Conservation (phyloP, 2,329 filamentous ascomycete species). For the Aspergillus sp. region DNA sequence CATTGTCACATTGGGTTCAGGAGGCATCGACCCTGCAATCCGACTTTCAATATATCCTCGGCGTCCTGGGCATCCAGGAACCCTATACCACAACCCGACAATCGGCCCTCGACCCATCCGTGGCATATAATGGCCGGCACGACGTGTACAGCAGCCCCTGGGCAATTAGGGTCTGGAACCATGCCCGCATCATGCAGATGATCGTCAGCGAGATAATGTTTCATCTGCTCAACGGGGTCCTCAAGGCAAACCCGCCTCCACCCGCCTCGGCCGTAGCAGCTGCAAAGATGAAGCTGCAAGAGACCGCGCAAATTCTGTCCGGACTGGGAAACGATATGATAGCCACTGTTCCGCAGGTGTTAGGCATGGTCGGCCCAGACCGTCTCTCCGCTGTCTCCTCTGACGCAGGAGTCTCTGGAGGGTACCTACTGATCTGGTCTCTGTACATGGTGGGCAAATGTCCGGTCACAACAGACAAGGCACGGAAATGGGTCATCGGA, state of each 20-base stretch:
- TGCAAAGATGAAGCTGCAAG: slow-evolving; percentile 1
- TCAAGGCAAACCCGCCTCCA: background rate
- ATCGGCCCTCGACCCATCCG: background rate
- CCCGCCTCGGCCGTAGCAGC: background rate
- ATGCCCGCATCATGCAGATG: slow-evolving; percentile 19
- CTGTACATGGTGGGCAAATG: slow-evolving; percentile 19
- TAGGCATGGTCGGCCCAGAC: slow-evolving; percentile 13
- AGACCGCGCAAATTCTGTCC: slow-evolving; percentile 12
- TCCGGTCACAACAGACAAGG: background rate
- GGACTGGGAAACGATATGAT: slow-evolving; percentile 19
- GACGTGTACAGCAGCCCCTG: slow-evolving; percentile 17
- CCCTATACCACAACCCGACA: slow-evolving; percentile 10
- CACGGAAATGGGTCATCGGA: slow-evolving; percentile 18
- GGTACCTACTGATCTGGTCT: slow-evolving; percentile 19
- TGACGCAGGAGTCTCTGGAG: slow-evolving; percentile 12
- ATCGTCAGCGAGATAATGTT: slow-evolving; percentile 19
- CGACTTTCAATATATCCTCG: slow-evolving; percentile 5
- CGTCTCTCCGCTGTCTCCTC: background rate
- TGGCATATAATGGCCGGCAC: slow-evolving; percentile 16
- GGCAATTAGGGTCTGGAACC: slow-evolving; percentile 26
- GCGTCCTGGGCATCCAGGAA: slow-evolving; percentile 10
- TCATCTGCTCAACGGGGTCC: slow-evolving; percentile 15
- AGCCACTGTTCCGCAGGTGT: slow-evolving; percentile 21
- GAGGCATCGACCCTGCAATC: slow-evolving; percentile 12
- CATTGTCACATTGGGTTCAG: slow-evolving; percentile 14